These are phyloP conservation scores for Backusella mclennaniae DNA, from an alignment of 192 early-diverging fungal species.

Conservation along the genomic window DNA sequence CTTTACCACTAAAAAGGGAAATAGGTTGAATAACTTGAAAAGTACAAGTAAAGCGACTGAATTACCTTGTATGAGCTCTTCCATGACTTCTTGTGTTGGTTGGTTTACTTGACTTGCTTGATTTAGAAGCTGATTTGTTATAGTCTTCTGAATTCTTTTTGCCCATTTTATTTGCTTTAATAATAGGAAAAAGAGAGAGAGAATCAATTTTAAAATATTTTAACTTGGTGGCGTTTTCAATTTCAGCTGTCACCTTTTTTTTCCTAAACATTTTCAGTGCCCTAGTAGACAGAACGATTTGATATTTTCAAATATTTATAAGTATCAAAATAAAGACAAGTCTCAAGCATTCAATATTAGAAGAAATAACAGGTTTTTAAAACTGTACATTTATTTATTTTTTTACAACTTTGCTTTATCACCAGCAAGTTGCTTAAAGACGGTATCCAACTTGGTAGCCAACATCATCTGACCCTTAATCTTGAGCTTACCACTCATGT, in stretches of 20 bases:
- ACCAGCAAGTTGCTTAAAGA: conserved; percentile 59
- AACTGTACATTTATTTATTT: not conserved
- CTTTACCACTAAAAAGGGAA: not conserved
- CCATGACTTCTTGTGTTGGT: not conserved
- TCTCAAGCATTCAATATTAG: not conserved
- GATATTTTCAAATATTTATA: too few species aligned
- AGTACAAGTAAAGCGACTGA: not conserved
- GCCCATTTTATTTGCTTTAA: not conserved
- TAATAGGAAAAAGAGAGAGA: not conserved
- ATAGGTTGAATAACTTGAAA: not conserved
- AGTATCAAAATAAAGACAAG: not conserved
- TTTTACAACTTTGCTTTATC: conserved; percentile 67
- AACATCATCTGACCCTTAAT: conserved; percentile 74
- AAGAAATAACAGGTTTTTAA: not conserved
- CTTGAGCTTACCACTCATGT: conserved; percentile 92
- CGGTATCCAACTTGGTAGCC: conserved; percentile 67
- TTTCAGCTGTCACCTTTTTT: not conserved
- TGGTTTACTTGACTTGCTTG: not conserved
- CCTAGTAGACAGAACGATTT: too few species aligned
- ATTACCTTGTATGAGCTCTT: conserved; percentile 1
- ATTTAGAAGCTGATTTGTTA: not conserved
- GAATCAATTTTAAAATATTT: not conserved
- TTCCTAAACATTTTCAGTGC: not conserved
- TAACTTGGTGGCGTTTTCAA: not conserved
- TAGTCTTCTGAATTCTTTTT: conserved; percentile 18